Base-by-base conservation (phyloP, 2,329 filamentous ascomycete species). In the Ascochyta clinopodiicola region DNA sequence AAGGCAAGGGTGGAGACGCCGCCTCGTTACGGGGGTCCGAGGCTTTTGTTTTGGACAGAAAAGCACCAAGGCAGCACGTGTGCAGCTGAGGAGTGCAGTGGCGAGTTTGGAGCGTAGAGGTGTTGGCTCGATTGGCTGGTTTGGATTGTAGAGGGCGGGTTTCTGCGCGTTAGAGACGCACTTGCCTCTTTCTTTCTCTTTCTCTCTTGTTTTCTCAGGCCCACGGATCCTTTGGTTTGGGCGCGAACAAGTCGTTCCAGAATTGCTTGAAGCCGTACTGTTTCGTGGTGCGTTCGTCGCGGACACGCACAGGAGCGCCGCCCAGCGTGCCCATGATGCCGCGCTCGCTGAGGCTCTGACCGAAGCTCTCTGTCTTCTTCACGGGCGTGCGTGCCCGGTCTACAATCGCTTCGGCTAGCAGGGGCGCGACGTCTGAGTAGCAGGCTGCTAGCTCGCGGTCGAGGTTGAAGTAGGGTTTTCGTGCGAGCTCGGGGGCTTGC, bases 401-500 rank as follows among this genome's bases (percentile, higher is more conserved):
- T 53, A 83, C 82, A 57, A 98, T 95, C 59, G 88, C 87, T 2
- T 83, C 81, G 0, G 92, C 85, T 4, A 98, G 75, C 42, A 83
- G 79, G 0, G 92, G 92, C 6, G 94, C 94, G 1, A 96, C 88
- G 57, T 96, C 93, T 0, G 92, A 89, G 70, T 88, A 98, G 72
- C 93, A 97, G 2, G 85, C 81, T 27, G 82, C 83, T 15, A 98
- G 81, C 76, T 99, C 95, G 44, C 94, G 86, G 39, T 92, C 86
- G 7, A 98, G 84, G 2, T 83, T 88, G 70, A 92, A 92, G 75
- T 98, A 98, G 0, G 94, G 91, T 75, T 96, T 96, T 77, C 95
- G 96, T 2, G 94, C 93, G 1, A 96, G 82, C 50, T 92, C 88
- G 0, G 95, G 95, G 0, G 95, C 94, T 87, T 96, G 94, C 3